phyloP scores from a whole-genome alignment of 805 yeast genomes.

The Teunomyces barrocoloradensis region DNA sequence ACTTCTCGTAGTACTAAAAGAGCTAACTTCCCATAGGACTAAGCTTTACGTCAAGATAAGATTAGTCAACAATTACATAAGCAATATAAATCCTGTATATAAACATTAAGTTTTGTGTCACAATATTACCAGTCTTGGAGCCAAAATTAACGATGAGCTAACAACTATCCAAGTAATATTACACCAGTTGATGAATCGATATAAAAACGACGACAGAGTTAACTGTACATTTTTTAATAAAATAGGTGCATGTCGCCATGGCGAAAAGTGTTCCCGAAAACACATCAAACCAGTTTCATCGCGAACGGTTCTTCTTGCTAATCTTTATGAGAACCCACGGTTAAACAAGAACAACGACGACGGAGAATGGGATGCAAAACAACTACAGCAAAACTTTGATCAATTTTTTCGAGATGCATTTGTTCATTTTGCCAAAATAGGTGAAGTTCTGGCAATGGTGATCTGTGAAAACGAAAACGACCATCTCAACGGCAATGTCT shows the following conservation, averaged over 20 bases:
- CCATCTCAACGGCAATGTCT: constrained; percentile 85
- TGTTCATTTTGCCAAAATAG: constrained; percentile 51
- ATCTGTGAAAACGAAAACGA: constrained; percentile 82
- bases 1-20: no score
- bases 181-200: not conserved
- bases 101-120: no score
- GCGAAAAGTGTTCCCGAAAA: constrained; percentile 76
- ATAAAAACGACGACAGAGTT: constrained; percentile 7
- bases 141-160: no score
- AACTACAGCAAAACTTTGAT: constrained; percentile 50
- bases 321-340: constrained; percentile 63
- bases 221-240: constrained; percentile 64
- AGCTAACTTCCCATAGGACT: no score
- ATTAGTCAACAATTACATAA: no score
- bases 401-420: constrained; percentile 71
- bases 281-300: constrained; percentile 68
- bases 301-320: constrained; percentile 60
- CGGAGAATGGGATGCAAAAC: constrained; percentile 32
- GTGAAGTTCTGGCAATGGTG: constrained; percentile 56
- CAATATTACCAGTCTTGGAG: no score
- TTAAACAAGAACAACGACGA: constrained; percentile 30
- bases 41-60: no score
- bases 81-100: no score
- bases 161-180: no score
- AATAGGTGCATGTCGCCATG: constrained; percentile 93